Conservation (phyloP, 495 filamentous ascomycete genomes). For the Tetracladium setigerum region DNA sequence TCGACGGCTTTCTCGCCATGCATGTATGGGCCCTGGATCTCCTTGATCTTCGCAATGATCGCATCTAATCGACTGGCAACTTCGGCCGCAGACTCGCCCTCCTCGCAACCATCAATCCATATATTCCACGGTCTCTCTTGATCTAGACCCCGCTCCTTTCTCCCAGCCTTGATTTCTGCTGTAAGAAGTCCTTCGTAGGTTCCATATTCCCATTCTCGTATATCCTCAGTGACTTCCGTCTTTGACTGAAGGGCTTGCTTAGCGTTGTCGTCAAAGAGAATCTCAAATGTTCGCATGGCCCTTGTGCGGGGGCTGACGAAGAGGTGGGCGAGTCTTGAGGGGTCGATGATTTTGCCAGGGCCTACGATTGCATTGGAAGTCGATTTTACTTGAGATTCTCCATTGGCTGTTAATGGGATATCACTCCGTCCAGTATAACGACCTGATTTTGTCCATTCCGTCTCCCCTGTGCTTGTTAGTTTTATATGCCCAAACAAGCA, state of each 20-base stretch:
- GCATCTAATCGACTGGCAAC: constrained; percentile 53
- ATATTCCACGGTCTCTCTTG: constrained; percentile 50
- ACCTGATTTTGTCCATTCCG: constrained; percentile 77
- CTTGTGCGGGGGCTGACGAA: constrained; percentile 67
- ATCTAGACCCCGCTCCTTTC: constrained; percentile 48
- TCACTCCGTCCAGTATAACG: constrained; percentile 70
- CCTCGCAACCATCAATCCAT: constrained; percentile 61
- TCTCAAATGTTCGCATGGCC: constrained; percentile 62
- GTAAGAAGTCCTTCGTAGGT: constrained; percentile 68
- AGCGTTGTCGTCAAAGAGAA: constrained; percentile 50
- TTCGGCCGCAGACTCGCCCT: constrained; percentile 45
- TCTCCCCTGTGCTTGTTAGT: constrained; percentile 43
- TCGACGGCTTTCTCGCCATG: constrained; percentile 41
- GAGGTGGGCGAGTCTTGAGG: constrained; percentile 57
- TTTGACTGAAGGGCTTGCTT: constrained; percentile 31
- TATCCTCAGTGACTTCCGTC: constrained; percentile 51
- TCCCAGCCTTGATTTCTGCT: constrained; percentile 44
- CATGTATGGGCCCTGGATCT: constrained; percentile 37
- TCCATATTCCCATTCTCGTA: constrained; percentile 78
- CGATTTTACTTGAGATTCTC: constrained; percentile 58
- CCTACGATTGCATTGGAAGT: constrained; percentile 64
- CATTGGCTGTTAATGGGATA: constrained; percentile 61
- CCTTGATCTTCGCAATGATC: constrained; percentile 55
- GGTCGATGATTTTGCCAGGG: constrained; percentile 60
- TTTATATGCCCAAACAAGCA: neutral